phyloP scores from a whole-genome alignment of 1,284 basidiomycete genomes.

The Microbotryomycetes sp. region DNA sequence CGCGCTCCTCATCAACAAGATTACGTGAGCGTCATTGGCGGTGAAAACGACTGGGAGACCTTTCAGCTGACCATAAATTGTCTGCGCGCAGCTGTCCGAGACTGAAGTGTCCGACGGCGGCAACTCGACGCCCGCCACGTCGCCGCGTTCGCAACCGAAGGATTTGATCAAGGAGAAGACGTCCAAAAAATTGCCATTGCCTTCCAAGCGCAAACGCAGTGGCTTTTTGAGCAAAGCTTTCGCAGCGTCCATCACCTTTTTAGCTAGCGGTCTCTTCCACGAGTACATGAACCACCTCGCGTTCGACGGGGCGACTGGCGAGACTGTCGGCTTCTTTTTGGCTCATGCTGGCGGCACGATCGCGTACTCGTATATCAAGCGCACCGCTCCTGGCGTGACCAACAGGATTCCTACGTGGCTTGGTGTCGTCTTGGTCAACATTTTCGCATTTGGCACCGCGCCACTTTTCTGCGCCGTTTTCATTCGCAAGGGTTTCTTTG shows the following conservation, averaged over 20 bases:
- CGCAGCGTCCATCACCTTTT: not conserved
- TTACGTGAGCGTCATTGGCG: not conserved
- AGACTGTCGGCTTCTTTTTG: not conserved
- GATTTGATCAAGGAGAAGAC: not conserved
- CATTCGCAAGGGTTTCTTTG: not conserved
- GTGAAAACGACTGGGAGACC: too few species aligned
- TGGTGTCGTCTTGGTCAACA: not conserved
- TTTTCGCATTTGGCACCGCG: not conserved
- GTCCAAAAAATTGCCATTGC: not conserved
- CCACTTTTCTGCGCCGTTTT: not conserved
- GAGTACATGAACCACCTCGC: slow-evolving; percentile 9
- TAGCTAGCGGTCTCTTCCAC: slow-evolving; percentile 1
- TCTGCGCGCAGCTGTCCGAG: slow-evolving; percentile 3
- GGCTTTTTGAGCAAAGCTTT: not conserved
- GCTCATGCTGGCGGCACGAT: not conserved
- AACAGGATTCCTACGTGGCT: not conserved
- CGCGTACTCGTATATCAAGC: not conserved
- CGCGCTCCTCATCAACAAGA: not conserved
- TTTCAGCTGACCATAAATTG: too few species aligned
- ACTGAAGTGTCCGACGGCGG: not conserved
- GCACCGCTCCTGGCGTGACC: not conserved
- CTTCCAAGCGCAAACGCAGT: not conserved
- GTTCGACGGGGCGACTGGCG: slow-evolving; percentile 1
- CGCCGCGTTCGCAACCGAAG: not conserved
- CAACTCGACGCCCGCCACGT: not conserved